Conservation (phyloP, 129 eudicot species). For the Artemisia argyi region DNA sequence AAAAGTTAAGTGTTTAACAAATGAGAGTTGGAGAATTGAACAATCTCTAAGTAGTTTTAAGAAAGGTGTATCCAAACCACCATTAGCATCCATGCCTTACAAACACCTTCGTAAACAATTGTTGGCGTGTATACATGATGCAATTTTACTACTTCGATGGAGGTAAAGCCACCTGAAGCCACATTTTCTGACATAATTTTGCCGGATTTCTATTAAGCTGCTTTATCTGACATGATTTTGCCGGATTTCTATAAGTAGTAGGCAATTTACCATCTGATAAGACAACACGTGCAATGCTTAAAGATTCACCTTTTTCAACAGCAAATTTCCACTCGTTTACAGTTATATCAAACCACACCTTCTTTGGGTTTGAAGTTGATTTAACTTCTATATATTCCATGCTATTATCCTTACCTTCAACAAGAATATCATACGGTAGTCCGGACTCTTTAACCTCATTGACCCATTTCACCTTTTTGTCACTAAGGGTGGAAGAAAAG, state of each 20-base stretch:
- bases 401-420: constrained; percentile 35
- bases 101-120: no score
- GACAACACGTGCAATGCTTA: constrained; percentile 62
- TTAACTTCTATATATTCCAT: constrained; percentile 73
- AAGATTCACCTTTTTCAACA: constrained; percentile 58
- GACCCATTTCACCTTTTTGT: constrained; percentile 53
- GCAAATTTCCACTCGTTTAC: constrained; percentile 74
- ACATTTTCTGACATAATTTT: no score
- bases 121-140: no score
- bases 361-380: constrained; percentile 46
- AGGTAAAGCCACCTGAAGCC: background rate
- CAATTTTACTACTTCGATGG: no score
- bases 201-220: no score
- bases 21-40: no score
- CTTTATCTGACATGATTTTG: constrained; percentile 45
- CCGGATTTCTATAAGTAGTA: constrained; percentile 53
- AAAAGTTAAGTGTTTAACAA: no score
- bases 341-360: constrained; percentile 61
- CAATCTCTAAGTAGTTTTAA: no score
- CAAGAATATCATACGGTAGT: constrained; percentile 61
- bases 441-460: constrained; percentile 67
- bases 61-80: no score
- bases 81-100: no score
- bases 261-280: constrained; percentile 42
- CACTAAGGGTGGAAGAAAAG: constrained; percentile 29